Percentiles rank a stretch among this genome's conserved stretches.
Evolutionary conservation across 805 yeast species (phyloP).

Genomic region (Yamadazyma laniorum): DNA sequence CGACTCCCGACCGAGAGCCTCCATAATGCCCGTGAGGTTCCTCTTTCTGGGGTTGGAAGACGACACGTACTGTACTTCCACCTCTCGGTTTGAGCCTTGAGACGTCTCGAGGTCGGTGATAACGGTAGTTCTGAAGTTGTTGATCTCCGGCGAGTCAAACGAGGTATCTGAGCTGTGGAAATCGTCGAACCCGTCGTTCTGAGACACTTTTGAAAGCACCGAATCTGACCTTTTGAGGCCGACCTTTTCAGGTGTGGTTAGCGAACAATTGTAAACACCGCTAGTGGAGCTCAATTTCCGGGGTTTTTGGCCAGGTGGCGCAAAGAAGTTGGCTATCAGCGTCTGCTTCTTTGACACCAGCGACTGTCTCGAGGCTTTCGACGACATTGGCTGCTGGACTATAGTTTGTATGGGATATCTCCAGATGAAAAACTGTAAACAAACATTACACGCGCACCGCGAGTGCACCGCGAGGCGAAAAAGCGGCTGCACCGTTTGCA

Average conservation of each 20-base stretch:
- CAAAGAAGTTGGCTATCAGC: constrained; percentile 29
- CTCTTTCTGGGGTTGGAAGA: background rate
- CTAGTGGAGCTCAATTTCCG: background rate
- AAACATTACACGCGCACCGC: too few relatives aligned
- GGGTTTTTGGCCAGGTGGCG: constrained; percentile 1
- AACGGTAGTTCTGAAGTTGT: constrained; percentile 35
- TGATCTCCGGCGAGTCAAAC: constrained; percentile 35
- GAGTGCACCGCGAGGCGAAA: too few relatives aligned
- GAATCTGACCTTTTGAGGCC: constrained; percentile 20
- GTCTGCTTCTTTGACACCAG: constrained; percentile 19
- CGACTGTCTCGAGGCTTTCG: too few relatives aligned
- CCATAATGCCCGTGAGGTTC: constrained; percentile 1
- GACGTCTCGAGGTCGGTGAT: constrained; percentile 6
- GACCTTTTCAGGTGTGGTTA: constrained; percentile 12
- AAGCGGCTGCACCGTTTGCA: too few relatives aligned
- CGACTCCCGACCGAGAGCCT: constrained; percentile 1
- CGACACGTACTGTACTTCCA: background rate
- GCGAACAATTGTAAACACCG: background rate
- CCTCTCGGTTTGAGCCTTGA: background rate
- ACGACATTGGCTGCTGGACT: too few relatives aligned
- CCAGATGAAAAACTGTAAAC: too few relatives aligned
- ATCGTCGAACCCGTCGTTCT: constrained; percentile 29
- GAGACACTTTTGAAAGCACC: constrained; percentile 18
- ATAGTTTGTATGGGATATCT: too few relatives aligned
- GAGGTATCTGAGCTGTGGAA: constrained; percentile 34